These are phyloP conservation scores for Raphidocelis subcapitata DNA, from an alignment of 139 green algal species.

Conservation along the genomic window DNA sequence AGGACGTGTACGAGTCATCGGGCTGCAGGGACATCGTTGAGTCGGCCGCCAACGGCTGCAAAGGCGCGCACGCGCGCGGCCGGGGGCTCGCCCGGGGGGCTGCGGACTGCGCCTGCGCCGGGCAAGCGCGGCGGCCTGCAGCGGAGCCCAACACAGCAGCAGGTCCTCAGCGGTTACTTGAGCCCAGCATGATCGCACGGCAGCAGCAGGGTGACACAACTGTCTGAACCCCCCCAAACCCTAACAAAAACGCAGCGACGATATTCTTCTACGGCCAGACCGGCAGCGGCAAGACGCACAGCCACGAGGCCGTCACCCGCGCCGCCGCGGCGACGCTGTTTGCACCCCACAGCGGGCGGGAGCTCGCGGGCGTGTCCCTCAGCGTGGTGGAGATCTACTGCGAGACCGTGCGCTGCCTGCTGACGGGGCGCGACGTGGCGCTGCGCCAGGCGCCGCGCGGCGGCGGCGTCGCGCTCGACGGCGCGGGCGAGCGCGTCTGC, in stretches of 20 bases:
- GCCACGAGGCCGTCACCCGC: constrained; percentile 7
- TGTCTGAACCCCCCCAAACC: no score
- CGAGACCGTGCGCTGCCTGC: constrained; percentile 23
- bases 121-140: no score
- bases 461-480: constrained; percentile 17
- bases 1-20: no score
- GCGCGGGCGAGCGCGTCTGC: constrained; percentile 17
- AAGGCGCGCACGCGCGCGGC: no score
- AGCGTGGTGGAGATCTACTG: constrained; percentile 28
- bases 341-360: not conserved
- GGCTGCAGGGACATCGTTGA: no score
- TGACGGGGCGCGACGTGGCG: constrained; percentile 6
- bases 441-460: not conserved
- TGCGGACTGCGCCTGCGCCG: no score
- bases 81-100: no score
- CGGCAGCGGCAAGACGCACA: constrained; percentile 22
- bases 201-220: no score
- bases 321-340: constrained; percentile 8
- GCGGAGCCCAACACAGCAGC: no score
- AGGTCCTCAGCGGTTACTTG: no score
- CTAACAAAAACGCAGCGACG: constrained; percentile 7
- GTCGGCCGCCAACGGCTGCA: no score
- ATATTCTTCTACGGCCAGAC: constrained; percentile 28
- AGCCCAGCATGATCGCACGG: no score
- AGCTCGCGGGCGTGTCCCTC: constrained; percentile 2